Evolutionary conservation across 73 alveolate genomes (phyloP).

Genomic region (Diophrys appendiculata): DNA sequence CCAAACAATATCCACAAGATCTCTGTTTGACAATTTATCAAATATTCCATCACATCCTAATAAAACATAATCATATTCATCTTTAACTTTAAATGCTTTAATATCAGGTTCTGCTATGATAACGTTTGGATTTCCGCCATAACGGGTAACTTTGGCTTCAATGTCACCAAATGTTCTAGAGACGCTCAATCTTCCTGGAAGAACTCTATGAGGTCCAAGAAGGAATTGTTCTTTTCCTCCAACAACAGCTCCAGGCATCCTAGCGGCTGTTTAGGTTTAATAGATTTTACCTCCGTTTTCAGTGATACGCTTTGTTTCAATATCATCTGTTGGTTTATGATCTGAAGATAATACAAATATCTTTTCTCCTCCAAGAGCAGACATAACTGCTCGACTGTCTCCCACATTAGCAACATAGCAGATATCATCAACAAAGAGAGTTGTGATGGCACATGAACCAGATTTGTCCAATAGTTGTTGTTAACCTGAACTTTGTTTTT

Average conservation of each 20-base stretch:
- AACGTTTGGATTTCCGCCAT: conserved; percentile 85
- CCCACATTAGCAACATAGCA: conserved; percentile 92
- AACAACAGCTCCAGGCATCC: conserved; percentile 17
- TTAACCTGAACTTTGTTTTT: conserved; percentile 19
- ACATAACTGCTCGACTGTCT: conserved; percentile 82
- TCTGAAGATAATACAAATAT: conserved; percentile 70
- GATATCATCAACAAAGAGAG: conserved; percentile 65
- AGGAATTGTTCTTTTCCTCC: neutral
- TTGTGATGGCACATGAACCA: conserved; percentile 81
- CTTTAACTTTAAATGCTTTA: conserved; percentile 50
- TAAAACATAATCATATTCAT: conserved; percentile 31
- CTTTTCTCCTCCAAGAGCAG: conserved; percentile 62
- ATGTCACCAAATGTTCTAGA: conserved; percentile 87
- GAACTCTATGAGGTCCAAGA: conserved; percentile 87
- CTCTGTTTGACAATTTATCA: conserved; percentile 89
- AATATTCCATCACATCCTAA: conserved; percentile 91
- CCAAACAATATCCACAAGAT: conserved; percentile 80
- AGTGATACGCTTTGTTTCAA: conserved; percentile 40
- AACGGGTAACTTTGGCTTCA: conserved; percentile 74
- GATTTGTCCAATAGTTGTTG: conserved; percentile 44
- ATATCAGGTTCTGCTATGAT: conserved; percentile 88
- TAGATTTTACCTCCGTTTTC: conserved; percentile 88
- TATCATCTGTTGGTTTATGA: conserved; percentile 88
- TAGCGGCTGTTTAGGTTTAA: conserved; percentile 55
- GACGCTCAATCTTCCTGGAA: conserved; percentile 81